A percentile compares a stretch with the other conserved stretches of the same genome.
These are phyloP conservation scores for Gossypium stocksii DNA, from an alignment of 345 rosid genomes.

Conservation along the genomic window DNA sequence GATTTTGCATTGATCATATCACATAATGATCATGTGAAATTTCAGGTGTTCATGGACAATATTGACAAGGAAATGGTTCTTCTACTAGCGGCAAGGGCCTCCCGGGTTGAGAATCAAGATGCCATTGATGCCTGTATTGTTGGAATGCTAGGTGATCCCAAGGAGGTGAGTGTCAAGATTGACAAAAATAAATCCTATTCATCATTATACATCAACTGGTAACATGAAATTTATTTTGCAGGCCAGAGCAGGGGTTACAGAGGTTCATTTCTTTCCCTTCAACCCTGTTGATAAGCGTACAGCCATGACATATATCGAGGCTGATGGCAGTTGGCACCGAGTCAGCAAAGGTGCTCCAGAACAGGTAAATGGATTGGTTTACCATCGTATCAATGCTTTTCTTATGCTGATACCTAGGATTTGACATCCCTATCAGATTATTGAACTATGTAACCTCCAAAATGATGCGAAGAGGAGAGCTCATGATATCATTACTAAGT, in stretches of 20 bases:
- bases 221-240: constrained; percentile 14
- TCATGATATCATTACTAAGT: constrained; percentile 55
- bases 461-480: constrained; percentile 42
- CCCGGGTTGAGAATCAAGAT: constrained; percentile 19
- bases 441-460: constrained; percentile 49
- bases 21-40: not conserved
- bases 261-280: constrained; percentile 68
- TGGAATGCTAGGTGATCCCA: constrained; percentile 20
- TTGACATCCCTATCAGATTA: constrained; percentile 27
- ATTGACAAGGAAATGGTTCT: constrained; percentile 14
- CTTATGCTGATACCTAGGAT: not conserved
- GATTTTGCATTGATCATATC: not conserved
- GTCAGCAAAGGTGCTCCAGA: constrained; percentile 74
- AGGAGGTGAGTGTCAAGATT: constrained; percentile 26
- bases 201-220: not conserved
- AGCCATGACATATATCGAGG: constrained; percentile 55
- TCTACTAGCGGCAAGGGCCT: constrained; percentile 17
- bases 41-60: constrained; percentile 7
- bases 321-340: constrained; percentile 58
- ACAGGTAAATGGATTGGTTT: constrained; percentile 34
- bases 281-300: constrained; percentile 78
- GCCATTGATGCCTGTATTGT: constrained; percentile 22
- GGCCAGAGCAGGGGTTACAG: constrained; percentile 61
- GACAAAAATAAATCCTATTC: not conserved
- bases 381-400: not conserved